Base-by-base conservation (phyloP, 2,329 filamentous ascomycete genomes). In the Bipolaris victoriae region DNA sequence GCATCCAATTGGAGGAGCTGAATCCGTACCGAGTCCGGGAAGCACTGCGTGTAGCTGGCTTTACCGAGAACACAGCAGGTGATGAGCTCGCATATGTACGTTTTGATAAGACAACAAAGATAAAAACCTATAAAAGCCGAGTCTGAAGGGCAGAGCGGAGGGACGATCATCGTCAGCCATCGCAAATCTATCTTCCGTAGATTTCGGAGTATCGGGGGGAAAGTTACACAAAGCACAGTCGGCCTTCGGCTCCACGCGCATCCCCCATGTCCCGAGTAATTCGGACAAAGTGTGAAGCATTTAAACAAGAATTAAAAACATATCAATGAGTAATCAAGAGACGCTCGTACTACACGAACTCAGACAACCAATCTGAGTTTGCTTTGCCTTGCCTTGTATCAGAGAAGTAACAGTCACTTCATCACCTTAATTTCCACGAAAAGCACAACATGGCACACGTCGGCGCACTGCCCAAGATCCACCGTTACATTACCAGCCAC, bases 401-500 rank as follows among this genome's bases (percentile, higher is more conserved):
- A 18, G 13, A 29, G 5, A 33, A 41, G 26, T 33, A 6, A 31
- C 39, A 45, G 16, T 39, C 26, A 26, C 22, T 33, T 15, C 11
- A 33, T 40, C 50, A 37, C 37, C 43, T 46, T 46, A 26, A 52
- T 15, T 39, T 29, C 35, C 13, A 22, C 26, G 16, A 55, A 43
- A 15, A 31, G 29, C 39, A n/a, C 48, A 67, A 39, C 6, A 75
- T 75, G 72, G 71, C 72, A 60, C 70, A 74, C 55, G 50, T 65
- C 39, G 69, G 72, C 40, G 65, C 65, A 7, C 69, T 74, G 13
- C 69, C 71, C 31, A 70, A 69, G 41, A 64, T 76, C 36, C 57
- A 77, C 16, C 71, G 76, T 9, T 74, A 75, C 48, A 71, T 78
- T 60, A 78, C 76, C 3, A 61, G 66, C 24, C 76, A 78, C 59